Percentiles rank a stretch among this genome's conserved stretches.
Conservation (phyloP, 163 green algal genomes). For the Scenedesmus sp. region DNA sequence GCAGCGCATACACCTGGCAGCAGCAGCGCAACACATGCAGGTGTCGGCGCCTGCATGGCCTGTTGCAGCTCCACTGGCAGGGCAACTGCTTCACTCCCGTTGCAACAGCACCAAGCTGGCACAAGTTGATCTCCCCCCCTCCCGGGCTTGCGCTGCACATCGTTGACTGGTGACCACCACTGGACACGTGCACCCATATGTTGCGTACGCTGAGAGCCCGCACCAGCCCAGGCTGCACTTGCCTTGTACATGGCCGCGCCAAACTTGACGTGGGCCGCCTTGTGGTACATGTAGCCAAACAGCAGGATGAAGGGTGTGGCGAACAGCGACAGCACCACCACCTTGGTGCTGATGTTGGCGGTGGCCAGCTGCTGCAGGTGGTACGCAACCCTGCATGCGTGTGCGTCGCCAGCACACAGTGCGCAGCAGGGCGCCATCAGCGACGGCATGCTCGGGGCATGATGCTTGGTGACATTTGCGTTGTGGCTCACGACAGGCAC, state of each 20-base stretch:
- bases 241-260: slow-evolving; percentile 48
- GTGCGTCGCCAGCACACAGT: not conserved
- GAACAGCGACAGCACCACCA: slow-evolving; percentile 20
- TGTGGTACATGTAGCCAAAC: slow-evolving; percentile 15
- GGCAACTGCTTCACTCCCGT: no score
- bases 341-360: slow-evolving; percentile 9
- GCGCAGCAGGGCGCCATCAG: not conserved
- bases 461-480: not conserved
- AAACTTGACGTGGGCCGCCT: not conserved
- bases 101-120: not conserved
- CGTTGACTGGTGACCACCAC: no score
- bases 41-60: not conserved
- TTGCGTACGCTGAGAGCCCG: not conserved
- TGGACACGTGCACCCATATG: not conserved
- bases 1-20: slow-evolving; percentile 47
- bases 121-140: not conserved
- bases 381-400: slow-evolving; percentile 37
- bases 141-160: not conserved
- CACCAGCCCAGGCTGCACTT: not conserved
- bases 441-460: not conserved
- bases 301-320: slow-evolving; percentile 43
- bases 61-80: not conserved
- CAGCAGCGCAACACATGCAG: not conserved
- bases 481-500: not conserved
- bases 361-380: slow-evolving; percentile 43